phyloP scores from a whole-genome alignment of 2,329 filamentous ascomycete species.

The Fusarium nodosum region DNA sequence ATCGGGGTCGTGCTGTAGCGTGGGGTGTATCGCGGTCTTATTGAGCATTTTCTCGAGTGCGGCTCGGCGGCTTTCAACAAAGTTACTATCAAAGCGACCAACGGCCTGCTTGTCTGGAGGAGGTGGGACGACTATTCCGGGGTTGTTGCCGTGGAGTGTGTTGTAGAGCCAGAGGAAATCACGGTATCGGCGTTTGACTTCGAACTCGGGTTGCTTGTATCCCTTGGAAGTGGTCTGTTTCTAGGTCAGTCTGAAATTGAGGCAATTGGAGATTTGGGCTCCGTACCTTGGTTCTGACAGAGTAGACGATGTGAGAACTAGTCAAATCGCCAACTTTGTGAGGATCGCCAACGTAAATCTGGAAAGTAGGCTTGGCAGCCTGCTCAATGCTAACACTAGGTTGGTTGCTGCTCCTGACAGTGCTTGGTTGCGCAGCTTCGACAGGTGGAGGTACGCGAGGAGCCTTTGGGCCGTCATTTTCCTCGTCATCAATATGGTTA shows the following conservation, averaged over 20 bases:
- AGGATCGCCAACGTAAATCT: slow-evolving; percentile 93
- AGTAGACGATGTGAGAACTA: slow-evolving; percentile 97
- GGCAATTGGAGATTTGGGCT: not conserved
- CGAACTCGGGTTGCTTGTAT: slow-evolving; percentile 92
- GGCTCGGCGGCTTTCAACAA: slow-evolving; percentile 91
- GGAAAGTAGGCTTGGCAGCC: slow-evolving; percentile 90
- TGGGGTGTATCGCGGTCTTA: slow-evolving; percentile 90
- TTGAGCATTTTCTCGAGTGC: slow-evolving; percentile 98
- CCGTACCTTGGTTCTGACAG: slow-evolving; percentile 88
- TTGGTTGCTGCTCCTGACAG: slow-evolving; percentile 66
- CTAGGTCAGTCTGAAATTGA: slow-evolving; percentile 11
- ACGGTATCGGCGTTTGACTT: slow-evolving; percentile 92
- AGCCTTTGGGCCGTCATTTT: slow-evolving; percentile 66
- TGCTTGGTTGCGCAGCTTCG: slow-evolving; percentile 67
- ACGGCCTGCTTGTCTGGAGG: slow-evolving; percentile 98
- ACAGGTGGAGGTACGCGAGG: slow-evolving; percentile 77
- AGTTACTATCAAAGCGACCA: slow-evolving; percentile 94
- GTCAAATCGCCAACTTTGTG: slow-evolving; percentile 98
- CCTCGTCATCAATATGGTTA: slow-evolving; percentile 79
- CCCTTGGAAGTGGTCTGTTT: slow-evolving; percentile 91
- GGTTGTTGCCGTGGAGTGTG: slow-evolving; percentile 92
- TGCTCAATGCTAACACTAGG: slow-evolving; percentile 93
- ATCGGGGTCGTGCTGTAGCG: slow-evolving; percentile 92
- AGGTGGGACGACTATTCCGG: slow-evolving; percentile 93
- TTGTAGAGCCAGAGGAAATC: slow-evolving; percentile 99